phyloP scores from a whole-genome alignment of 106 monocot genomes.

The Dendrobium officinale region DNA sequence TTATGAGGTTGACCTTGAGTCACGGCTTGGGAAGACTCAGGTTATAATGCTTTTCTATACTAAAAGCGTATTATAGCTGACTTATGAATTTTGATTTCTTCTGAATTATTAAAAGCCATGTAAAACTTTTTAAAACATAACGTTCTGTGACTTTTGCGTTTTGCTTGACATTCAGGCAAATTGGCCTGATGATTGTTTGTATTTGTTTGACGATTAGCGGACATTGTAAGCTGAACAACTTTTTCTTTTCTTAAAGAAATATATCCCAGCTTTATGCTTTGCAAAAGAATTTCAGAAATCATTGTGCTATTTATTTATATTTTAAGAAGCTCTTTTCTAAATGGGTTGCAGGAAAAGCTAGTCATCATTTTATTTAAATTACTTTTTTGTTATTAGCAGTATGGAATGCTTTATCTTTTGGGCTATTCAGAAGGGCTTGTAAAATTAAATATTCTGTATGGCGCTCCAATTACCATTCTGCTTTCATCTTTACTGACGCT shows the following conservation, averaged over 20 bases:
- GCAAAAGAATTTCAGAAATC: not conserved
- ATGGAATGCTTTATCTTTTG: not conserved
- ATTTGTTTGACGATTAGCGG: not conserved
- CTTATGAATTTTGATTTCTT: not conserved
- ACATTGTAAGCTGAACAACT: not conserved
- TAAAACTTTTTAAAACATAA: not conserved
- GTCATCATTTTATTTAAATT: not conserved
- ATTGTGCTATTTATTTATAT: not conserved
- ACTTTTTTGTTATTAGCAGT: not conserved
- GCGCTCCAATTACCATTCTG: not conserved
- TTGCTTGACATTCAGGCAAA: not conserved
- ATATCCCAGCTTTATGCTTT: not conserved
- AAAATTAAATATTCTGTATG: not conserved
- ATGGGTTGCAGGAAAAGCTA: not conserved
- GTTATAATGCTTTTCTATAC: conserved; percentile 14
- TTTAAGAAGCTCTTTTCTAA: not conserved
- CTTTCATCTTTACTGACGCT: not conserved
- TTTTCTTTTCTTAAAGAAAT: not conserved
- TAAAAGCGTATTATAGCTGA: not conserved
- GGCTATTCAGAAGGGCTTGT: not conserved
- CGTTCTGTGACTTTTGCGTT: not conserved
- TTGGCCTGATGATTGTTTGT: not conserved
- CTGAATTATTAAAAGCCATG: not conserved
- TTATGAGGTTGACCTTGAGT: conserved; percentile 93
- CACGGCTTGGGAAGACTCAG: conserved; percentile 98